Evolutionary conservation across 225 moss, liverwort and hornwort genomes (phyloP).

Genomic region (Straminergon stramineum): DNA sequence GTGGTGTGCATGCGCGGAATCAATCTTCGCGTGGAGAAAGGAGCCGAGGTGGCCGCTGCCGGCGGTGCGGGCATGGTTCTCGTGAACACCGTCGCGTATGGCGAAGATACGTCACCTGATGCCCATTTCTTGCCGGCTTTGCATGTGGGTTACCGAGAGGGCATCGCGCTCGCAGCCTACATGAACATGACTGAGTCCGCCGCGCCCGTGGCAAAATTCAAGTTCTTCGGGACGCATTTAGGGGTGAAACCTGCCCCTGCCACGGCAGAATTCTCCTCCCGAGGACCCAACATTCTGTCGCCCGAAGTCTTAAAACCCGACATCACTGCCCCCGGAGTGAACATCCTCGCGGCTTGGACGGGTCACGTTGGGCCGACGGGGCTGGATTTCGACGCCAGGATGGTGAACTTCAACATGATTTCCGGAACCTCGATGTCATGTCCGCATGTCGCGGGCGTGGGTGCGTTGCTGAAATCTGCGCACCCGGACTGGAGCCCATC

Average conservation of each 20-base stretch:
- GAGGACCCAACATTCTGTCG: conserved; percentile 23
- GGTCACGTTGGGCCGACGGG: not conserved
- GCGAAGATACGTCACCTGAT: not conserved
- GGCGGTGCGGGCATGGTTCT: conserved; percentile 17
- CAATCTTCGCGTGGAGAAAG: conserved; percentile 37
- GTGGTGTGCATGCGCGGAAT: conserved; percentile 34
- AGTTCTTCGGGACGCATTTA: conserved; percentile 16
- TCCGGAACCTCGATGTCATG: conserved; percentile 42
- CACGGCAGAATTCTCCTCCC: conserved; percentile 47
- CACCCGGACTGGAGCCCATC: conserved; percentile 40
- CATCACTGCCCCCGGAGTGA: conserved; percentile 42
- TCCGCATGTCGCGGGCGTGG: conserved; percentile 25
- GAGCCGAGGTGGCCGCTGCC: conserved; percentile 20
- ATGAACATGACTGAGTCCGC: not conserved
- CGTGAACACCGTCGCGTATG: not conserved
- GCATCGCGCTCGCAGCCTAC: conserved; percentile 13
- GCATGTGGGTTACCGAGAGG: not conserved
- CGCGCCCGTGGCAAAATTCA: conserved; percentile 18
- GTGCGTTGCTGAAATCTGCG: conserved; percentile 7
- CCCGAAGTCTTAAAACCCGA: conserved; percentile 36
- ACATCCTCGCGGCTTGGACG: conserved; percentile 58
- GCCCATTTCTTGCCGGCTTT: conserved; percentile 50
- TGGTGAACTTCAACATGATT: not conserved
- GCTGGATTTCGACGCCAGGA: not conserved
- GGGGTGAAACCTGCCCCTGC: conserved; percentile 44